Base-by-base conservation (phyloP, 257 asterid species). In the Scutellaria minor region DNA sequence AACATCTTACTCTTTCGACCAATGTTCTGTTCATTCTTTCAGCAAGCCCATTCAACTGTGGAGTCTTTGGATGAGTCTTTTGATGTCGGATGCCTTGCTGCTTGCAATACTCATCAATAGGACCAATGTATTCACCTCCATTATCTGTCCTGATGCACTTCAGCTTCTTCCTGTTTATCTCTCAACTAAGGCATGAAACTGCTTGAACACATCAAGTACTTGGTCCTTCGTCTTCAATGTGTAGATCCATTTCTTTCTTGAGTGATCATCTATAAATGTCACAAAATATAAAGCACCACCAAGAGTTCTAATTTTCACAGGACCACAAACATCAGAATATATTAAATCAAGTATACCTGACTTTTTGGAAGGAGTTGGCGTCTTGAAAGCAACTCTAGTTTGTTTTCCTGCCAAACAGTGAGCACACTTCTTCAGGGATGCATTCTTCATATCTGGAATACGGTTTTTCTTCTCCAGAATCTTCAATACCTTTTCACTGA, bases 81-180 rank as follows among this genome's bases (percentile, higher is more conserved):
- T 12, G 46, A 31, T 15, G 58, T 45, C 20, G 18, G 24, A 70
- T 70, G 7, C 75, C 65, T 3, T 55, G 41, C 13, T 45, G 35
- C 20, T 22, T 53, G 24, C 70, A 72, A 39, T 52, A 62, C 39
- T 5, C 54, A 48, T 44, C 54, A 61, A 62, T 62, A 4, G 71
- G 77, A 5, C 77, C 68, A n/a, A 1, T 8, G 27, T 71, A 71
- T 12, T 71, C 75, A 15, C 68, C 75, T 1, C 68, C 53, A 64
- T 72, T 72, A 39, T 72, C 77, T 0, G 60, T 58, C 0, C 70
- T 37, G 41, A 72, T 47, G 52, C 62, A 72, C 14, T n/a, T 48
- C 64, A 72, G 5, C 10, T 72, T 72, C 70, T 59, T 58, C 6
- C 68, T 0, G 70, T 44, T 20, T 64, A 24, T 5, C 60, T 44